Percentiles rank a stretch among this genome's conserved stretches.
These are phyloP conservation scores for Lactifluus piperatus DNA, from an alignment of 768 basidiomycete species.

Conservation along the genomic window DNA sequence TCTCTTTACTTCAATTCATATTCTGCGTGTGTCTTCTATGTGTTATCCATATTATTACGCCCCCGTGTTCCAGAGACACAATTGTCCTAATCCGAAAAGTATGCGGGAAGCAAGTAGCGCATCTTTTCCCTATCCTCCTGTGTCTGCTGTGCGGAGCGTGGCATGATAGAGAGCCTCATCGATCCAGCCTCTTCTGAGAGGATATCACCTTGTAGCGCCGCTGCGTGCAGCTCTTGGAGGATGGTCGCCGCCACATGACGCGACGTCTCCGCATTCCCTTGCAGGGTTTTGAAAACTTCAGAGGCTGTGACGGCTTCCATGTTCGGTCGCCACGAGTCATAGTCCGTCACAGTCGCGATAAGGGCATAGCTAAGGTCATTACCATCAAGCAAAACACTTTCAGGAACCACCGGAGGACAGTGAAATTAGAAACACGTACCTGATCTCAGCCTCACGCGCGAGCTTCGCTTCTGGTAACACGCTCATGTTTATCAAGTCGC, in stretches of 20 bases:
- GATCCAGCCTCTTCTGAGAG: slow-evolving; percentile 63
- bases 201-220: slow-evolving; percentile 44
- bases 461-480: slow-evolving; percentile 96
- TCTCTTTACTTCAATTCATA: background rate
- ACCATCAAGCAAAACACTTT: background rate
- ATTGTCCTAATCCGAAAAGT: slow-evolving; percentile 37
- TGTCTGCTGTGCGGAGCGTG: slow-evolving; percentile 43
- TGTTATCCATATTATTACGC: background rate
- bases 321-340: slow-evolving; percentile 87
- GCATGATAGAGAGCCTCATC: slow-evolving; percentile 88
- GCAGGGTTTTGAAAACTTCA: slow-evolving; percentile 84
- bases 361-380: slow-evolving; percentile 66
- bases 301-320: slow-evolving; percentile 80
- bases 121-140: slow-evolving; percentile 60
- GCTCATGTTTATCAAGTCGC: slow-evolving; percentile 95
- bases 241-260: slow-evolving; percentile 64
- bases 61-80: background rate
- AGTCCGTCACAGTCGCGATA: slow-evolving; percentile 87
- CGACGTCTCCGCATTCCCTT: slow-evolving; percentile 79
- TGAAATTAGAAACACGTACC: slow-evolving; percentile 37
- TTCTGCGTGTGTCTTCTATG: background rate
- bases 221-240: slow-evolving; percentile 59
- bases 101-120: slow-evolving; percentile 67
- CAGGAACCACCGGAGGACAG: background rate
- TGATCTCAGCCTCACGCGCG: slow-evolving; percentile 89